Conservation (phyloP, 2,329 filamentous ascomycete genomes). For the Penicillium decumbens region DNA sequence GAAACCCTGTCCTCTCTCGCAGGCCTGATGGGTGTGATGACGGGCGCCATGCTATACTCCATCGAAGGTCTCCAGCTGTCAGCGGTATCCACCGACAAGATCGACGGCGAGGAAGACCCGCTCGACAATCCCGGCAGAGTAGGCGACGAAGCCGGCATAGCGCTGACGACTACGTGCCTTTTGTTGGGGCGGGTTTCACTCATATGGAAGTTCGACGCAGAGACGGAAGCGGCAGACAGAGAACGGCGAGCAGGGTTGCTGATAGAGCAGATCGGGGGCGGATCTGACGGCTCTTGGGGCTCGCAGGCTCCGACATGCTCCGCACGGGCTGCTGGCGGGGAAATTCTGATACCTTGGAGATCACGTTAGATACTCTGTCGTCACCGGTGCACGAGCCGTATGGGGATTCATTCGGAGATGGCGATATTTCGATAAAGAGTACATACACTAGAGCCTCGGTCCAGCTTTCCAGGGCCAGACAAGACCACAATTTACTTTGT, state of each 20-base stretch:
- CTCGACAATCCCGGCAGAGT: slow-evolving; percentile 32
- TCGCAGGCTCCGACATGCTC: slow-evolving; percentile 22
- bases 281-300: neutral
- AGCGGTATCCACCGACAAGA: slow-evolving; percentile 30
- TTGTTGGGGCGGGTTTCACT: slow-evolving; percentile 2
- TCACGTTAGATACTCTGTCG: neutral
- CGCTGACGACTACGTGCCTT: slow-evolving; percentile 10
- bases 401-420: neutral
- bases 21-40: slow-evolving; percentile 4
- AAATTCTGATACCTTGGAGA: neutral
- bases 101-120: slow-evolving; percentile 28
- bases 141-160: slow-evolving; percentile 19
- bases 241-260: neutral
- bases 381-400: neutral
- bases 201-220: neutral
- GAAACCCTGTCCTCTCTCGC: slow-evolving; percentile 2
- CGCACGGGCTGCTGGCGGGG: slow-evolving; percentile 5
- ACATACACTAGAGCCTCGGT: too few relatives aligned
- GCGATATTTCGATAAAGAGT: too few relatives aligned
- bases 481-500: too few relatives aligned
- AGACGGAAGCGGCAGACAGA: neutral
- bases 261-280: neutral
- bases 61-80: slow-evolving; percentile 2
- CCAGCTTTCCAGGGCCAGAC: too few relatives aligned
- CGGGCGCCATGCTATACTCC: slow-evolving; percentile 1